Evolutionary conservation across 1,284 basidiomycete genomes (phyloP).

Genomic region (Sphaerobolus stellatus): DNA sequence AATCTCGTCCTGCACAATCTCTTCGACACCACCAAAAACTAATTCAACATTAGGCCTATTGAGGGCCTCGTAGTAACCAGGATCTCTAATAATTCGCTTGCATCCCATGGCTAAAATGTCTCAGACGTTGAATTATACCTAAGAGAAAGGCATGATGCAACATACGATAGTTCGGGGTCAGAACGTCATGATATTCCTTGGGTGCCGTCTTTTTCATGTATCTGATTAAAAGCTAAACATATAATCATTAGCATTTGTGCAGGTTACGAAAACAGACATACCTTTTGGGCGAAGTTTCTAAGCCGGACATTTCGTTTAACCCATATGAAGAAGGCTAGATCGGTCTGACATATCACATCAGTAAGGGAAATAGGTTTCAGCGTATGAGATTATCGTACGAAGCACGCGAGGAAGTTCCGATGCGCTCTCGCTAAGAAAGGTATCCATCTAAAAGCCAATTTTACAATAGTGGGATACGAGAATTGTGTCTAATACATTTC

Average conservation of each 20-base stretch:
- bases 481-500: slow-evolving; percentile 36
- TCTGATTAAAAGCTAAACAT: not conserved
- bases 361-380: slow-evolving; percentile 2
- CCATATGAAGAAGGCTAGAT: slow-evolving; percentile 10
- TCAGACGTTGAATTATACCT: not conserved
- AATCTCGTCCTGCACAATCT: slow-evolving; percentile 44
- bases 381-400: slow-evolving; percentile 31
- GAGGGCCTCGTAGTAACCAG: slow-evolving; percentile 50
- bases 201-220: slow-evolving; percentile 50
- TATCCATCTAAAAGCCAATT: slow-evolving; percentile 50
- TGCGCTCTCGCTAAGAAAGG: slow-evolving; percentile 48
- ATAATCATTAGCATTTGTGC: not conserved
- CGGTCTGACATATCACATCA: slow-evolving; percentile 5
- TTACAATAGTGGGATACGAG: slow-evolving; percentile 40
- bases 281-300: slow-evolving; percentile 10
- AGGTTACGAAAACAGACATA: not conserved
- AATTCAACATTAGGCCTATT: slow-evolving; percentile 52
- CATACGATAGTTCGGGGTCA: slow-evolving; percentile 52
- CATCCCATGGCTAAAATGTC: slow-evolving; percentile 46
- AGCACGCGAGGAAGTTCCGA: slow-evolving; percentile 45
- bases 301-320: slow-evolving; percentile 9
- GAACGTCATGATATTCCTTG: slow-evolving; percentile 39
- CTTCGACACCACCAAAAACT: slow-evolving; percentile 44
- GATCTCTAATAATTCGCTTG: slow-evolving; percentile 56
- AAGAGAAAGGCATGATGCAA: not conserved